phyloP scores from a whole-genome alignment of 2,329 filamentous ascomycete genomes.

The Aspergillus japonicus region DNA sequence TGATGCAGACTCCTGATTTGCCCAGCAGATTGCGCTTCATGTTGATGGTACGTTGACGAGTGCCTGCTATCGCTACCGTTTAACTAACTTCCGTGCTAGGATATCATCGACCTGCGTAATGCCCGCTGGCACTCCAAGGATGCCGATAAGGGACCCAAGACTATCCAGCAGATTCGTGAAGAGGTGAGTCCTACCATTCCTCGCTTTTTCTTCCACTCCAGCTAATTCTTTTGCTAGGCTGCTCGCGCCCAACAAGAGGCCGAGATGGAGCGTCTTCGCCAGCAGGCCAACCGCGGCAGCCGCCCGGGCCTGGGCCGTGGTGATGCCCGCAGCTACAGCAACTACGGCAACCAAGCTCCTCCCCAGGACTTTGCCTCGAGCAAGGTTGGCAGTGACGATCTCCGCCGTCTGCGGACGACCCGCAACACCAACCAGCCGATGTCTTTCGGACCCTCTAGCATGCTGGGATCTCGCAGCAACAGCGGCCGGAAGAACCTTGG shows the following conservation, averaged over 20 bases:
- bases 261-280: constrained; percentile 61
- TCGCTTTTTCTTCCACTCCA: constrained; percentile 7
- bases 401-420: constrained; percentile 69
- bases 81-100: constrained; percentile 42
- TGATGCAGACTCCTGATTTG: constrained; percentile 76
- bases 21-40: constrained; percentile 91
- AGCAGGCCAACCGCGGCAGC: constrained; percentile 57
- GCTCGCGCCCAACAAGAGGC: constrained; percentile 76
- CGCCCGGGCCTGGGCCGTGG: constrained; percentile 76
- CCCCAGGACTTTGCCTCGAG: constrained; percentile 71
- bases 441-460: constrained; percentile 77
- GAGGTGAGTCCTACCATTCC: constrained; percentile 54
- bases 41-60: constrained; percentile 63
- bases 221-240: constrained; percentile 46
- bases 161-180: constrained; percentile 84
- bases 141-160: constrained; percentile 92
- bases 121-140: constrained; percentile 83
- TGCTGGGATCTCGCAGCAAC: constrained; percentile 86
- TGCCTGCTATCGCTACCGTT: constrained; percentile 1
- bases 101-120: constrained; percentile 80
- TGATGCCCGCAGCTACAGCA: constrained; percentile 79
- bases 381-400: constrained; percentile 86
- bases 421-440: constrained; percentile 63
- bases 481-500: constrained; percentile 74
- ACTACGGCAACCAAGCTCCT: constrained; percentile 65